Evolutionary conservation across 2,329 filamentous ascomycete species (phyloP), one percentile per base, ranked within the genome.

Genomic region (Hypoxylon sp.): DNA sequence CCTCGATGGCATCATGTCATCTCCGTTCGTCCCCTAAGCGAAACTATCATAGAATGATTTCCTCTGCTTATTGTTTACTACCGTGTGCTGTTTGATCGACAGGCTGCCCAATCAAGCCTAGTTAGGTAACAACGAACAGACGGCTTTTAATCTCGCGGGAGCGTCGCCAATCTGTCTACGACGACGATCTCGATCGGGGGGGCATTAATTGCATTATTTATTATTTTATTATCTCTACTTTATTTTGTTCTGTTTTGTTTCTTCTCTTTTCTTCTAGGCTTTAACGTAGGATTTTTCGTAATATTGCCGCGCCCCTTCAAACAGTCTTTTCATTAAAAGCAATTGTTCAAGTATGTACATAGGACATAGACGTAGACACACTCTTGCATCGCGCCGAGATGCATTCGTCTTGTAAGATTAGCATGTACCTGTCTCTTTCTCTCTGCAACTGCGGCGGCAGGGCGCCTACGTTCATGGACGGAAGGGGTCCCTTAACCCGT

Each of bases 381-480:
- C n/a, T n/a, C n/a, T n/a, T n/a, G n/a, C n/a, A n/a, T n/a, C n/a
- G n/a, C n/a, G n/a, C n/a, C n/a, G n/a, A n/a, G n/a, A n/a, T n/a
- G n/a, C n/a, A n/a, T n/a, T n/a, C n/a, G n/a, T n/a, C n/a, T n/a
- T n/a, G n/a, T n/a, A n/a, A n/a, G n/a, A n/a, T n/a, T n/a, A n/a
- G n/a, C n/a, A n/a, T n/a, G n/a, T n/a, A n/a, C n/a, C n/a, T n/a
- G n/a, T n/a, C n/a, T n/a, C n/a, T n/a, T n/a, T n/a, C n/a, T n/a
- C n/a, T n/a, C n/a, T n/a, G n/a, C n/a, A n/a, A n/a, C n/a, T n/a
- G n/a, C n/a, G n/a, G n/a, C n/a, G n/a, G n/a, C n/a, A n/a, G n/a
- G n/a, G n/a, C n/a, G n/a, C n/a, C n/a, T n/a, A 61, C 56, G 56
- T 59, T 63, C 54, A 63, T 63, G 55, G 54, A 57, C 53, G 54